These are phyloP conservation scores for Pythium brachiatum DNA, from an alignment of 352 stramenopile genomes.

Conservation along the genomic window DNA sequence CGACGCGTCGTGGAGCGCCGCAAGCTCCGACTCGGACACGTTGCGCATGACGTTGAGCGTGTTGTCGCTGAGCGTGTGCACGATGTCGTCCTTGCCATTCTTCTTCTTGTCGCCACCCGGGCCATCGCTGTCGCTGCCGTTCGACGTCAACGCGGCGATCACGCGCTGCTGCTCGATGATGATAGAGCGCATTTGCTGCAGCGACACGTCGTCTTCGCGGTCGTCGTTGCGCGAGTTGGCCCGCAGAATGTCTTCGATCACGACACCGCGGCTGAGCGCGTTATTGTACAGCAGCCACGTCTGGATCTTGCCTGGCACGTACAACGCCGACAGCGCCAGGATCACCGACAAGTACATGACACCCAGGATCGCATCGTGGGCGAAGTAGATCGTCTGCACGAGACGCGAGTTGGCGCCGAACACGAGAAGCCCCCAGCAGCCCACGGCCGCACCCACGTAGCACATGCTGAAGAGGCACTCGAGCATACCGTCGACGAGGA, in stretches of 20 bases:
- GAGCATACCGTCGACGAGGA: constrained; percentile 70
- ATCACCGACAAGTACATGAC: constrained; percentile 88
- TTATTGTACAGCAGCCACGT: constrained; percentile 96
- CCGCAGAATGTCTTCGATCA: constrained; percentile 92
- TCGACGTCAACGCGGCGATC: constrained; percentile 32
- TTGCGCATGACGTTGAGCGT: constrained; percentile 32
- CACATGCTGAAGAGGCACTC: constrained; percentile 86
- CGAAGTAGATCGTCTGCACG: constrained; percentile 85
- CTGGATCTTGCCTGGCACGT: constrained; percentile 84
- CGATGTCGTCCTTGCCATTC: constrained; percentile 26
- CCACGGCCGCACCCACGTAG: constrained; percentile 79
- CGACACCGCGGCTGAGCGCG: constrained; percentile 90
- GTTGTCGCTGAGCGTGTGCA: constrained; percentile 38
- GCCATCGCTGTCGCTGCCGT: constrained; percentile 35
- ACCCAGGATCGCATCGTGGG: constrained; percentile 90
- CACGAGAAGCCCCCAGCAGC: constrained; percentile 55
- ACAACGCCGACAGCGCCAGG: constrained; percentile 76
- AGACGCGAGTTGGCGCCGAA: constrained; percentile 74
- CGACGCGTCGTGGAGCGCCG: constrained; percentile 35
- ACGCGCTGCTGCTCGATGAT: constrained; percentile 49
- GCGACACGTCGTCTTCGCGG: constrained; percentile 38
- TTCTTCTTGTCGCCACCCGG: constrained; percentile 4
- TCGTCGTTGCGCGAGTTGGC: constrained; percentile 41
- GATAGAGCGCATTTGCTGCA: constrained; percentile 44
- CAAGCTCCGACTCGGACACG: constrained; percentile 39